These are phyloP conservation scores for Colletotrichum falcatum DNA, from an alignment of 2,329 filamentous ascomycete genomes.

Conservation along the genomic window DNA sequence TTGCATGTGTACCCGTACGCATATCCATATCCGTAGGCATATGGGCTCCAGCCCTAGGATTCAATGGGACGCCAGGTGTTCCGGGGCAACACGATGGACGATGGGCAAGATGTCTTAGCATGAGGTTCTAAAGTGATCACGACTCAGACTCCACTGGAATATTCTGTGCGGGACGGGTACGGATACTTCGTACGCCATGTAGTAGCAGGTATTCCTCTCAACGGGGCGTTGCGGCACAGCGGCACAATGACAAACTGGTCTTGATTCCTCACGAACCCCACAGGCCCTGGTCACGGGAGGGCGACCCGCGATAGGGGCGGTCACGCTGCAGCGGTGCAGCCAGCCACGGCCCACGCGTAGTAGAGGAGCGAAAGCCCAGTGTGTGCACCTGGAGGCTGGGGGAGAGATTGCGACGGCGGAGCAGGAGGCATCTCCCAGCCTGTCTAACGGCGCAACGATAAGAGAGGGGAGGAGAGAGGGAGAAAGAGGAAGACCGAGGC, in stretches of 20 bases:
- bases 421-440: not conserved
- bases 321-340: not conserved
- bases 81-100: constrained; percentile 27
- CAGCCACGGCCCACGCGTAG: too few relatives aligned
- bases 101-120: constrained; percentile 35
- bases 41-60: not conserved
- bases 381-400: not conserved
- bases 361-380: constrained; percentile 1
- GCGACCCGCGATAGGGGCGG: not conserved
- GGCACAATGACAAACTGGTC: not conserved
- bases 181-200: too few relatives aligned
- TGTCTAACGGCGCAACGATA: not conserved
- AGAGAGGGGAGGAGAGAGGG: not conserved
- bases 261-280: not conserved
- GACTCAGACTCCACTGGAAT: constrained; percentile 14
- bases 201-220: not conserved
- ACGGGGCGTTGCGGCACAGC: not conserved
- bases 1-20: not conserved
- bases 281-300: constrained; percentile 5
- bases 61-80: constrained; percentile 1
- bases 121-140: constrained; percentile 20
- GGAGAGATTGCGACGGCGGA: constrained; percentile 23
- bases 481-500: too few relatives aligned
- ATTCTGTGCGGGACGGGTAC: not conserved
- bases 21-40: not conserved